Percentiles rank a stretch among this genome's conserved stretches.
phyloP scores from a whole-genome alignment of 768 basidiomycete genomes.

The Mycena vitilis region DNA sequence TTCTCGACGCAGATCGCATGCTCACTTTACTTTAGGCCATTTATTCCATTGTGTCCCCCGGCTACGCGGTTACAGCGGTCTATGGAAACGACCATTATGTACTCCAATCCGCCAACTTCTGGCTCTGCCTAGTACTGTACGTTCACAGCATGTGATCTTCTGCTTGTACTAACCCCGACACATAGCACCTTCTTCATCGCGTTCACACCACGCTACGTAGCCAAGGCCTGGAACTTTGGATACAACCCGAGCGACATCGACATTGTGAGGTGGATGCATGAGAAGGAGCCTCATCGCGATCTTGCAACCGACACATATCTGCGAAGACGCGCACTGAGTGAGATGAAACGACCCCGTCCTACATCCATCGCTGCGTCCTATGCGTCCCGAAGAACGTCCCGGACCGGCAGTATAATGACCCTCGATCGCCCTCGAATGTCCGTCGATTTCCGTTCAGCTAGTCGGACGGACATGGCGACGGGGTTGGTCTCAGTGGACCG shows the following conservation, averaged over 20 bases:
- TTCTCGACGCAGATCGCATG: background rate
- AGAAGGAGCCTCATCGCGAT: slow-evolving; percentile 74
- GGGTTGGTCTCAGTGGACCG: slow-evolving; percentile 77
- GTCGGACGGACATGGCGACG: slow-evolving; percentile 89
- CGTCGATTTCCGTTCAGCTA: slow-evolving; percentile 60
- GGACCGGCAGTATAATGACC: slow-evolving; percentile 54
- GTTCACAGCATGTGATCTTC: background rate
- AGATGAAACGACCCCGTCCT: slow-evolving; percentile 42
- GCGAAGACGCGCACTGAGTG: slow-evolving; percentile 43
- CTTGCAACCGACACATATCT: slow-evolving; percentile 52
- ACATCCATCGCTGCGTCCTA: slow-evolving; percentile 43
- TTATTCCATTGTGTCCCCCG: slow-evolving; percentile 85
- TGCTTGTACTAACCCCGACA: background rate
- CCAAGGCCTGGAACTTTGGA: slow-evolving; percentile 76
- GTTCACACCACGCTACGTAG: slow-evolving; percentile 85
- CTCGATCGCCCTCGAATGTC: slow-evolving; percentile 50
- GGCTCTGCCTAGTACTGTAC: slow-evolving; percentile 78
- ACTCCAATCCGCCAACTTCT: slow-evolving; percentile 88
- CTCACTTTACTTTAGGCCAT: slow-evolving; percentile 63
- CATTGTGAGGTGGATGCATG: slow-evolving; percentile 78
- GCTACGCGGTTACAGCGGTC: slow-evolving; percentile 75
- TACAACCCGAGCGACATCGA: slow-evolving; percentile 88
- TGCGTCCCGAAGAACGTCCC: slow-evolving; percentile 51
- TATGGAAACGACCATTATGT: slow-evolving; percentile 86
- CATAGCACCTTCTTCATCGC: slow-evolving; percentile 69